Base-by-base conservation (phyloP, 2,329 filamentous ascomycete species). In the Amauroascus verrucosus region DNA sequence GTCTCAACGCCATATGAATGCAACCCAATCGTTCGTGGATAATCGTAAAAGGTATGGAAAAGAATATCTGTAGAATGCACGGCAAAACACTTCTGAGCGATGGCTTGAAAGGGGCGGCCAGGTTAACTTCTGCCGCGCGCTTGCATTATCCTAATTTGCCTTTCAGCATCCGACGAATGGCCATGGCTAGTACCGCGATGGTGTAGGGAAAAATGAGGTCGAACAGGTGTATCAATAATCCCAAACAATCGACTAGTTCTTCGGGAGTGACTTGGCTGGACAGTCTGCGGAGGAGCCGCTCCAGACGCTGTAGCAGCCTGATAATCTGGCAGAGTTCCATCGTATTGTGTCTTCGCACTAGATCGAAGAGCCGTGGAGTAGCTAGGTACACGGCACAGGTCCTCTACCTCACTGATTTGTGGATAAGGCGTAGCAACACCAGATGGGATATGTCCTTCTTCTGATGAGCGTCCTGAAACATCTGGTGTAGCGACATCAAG, bases 351-450 rank as follows among this genome's bases (percentile, higher is more conserved):
- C 48, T 78, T 75, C 14, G 81, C 78, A 4, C 82, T 80, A 0
- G 82, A 80, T 58, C 79, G 80, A 24, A 88, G 80, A 0, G 86
- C 86, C 1, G 86, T 89, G 14, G 79, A 78, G 65, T 90, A 90
- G 54, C 85, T 89, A 1, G 86, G 86, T 1, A 90, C 85, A 59
- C 85, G 85, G 65, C 77, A 85, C 40, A 89, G 71, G 58, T 82
- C 78, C 46, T 78, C 77, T 59, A 87, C 70, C 57, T 85, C 81
- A 16, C 75, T 71, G 46, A 75, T 74, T 56, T 72, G 70, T 11
- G 66, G 66, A 45, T 67, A 64, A 7, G 70, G 71, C 0, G 70
- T 74, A 5, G 66, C 67, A 61, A 69, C 64, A 24, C 72, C 70
- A 58, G 62, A 75, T 64, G 57, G 70, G 67, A 54, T 71, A 61